Percentiles rank a stretch among this genome's conserved stretches.
Conservation (phyloP, 106 monocot genomes). For the Alisma plantagoaquatica region DNA sequence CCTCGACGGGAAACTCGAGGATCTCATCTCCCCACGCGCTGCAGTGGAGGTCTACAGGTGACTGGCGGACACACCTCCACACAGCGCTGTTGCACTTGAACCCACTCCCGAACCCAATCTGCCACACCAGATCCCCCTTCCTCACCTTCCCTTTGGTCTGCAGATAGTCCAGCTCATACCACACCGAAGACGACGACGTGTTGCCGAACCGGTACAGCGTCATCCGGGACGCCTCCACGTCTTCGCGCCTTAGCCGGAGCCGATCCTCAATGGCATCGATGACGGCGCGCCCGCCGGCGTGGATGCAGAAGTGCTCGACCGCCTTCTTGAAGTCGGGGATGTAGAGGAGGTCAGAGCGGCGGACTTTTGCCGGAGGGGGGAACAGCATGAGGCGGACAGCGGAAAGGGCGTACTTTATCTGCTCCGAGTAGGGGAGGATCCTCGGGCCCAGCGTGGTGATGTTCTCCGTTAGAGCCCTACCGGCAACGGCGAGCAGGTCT, state of each 20-base stretch:
- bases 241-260: not conserved
- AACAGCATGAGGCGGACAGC: not conserved
- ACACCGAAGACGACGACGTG: conserved; percentile 7
- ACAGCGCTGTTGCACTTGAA: conserved; percentile 46
- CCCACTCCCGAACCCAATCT: conserved; percentile 37
- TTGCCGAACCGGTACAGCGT: conserved; percentile 20
- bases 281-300: conserved; percentile 51
- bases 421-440: conserved; percentile 10
- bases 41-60: not conserved
- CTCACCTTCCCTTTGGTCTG: conserved; percentile 12
- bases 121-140: conserved; percentile 28
- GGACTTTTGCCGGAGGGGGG: too few species aligned
- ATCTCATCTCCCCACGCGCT: conserved; percentile 7
- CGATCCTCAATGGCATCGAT: conserved; percentile 13
- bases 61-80: conserved; percentile 9
- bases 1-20: conserved; percentile 7
- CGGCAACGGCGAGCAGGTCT: conserved; percentile 2
- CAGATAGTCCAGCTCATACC: conserved; percentile 15
- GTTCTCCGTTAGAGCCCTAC: conserved; percentile 2
- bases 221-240: conserved; percentile 17
- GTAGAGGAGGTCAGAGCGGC: conserved; percentile 8
- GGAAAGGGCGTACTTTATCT: not conserved
- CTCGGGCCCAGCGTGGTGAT: conserved; percentile 4
- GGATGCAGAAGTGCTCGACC: conserved; percentile 91
- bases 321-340: conserved; percentile 81